Evolutionary conservation across 257 asterid genomes (phyloP), one percentile per base, ranked within the genome.

Genomic region (Nicotiana tomentosiformis): DNA sequence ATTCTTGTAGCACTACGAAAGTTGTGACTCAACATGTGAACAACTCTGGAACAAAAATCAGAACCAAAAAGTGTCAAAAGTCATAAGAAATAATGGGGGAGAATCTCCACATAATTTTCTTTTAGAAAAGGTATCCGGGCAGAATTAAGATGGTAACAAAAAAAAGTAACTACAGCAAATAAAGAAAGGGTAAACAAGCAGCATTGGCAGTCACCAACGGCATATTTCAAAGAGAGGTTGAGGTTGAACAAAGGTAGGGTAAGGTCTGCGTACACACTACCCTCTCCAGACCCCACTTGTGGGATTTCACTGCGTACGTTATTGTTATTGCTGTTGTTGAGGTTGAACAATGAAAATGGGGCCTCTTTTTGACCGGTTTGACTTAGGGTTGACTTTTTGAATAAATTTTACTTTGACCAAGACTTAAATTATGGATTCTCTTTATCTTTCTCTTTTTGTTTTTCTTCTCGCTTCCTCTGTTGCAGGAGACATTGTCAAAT

Each of bases 21-120:
- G 84, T 96, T 89, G 90, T 96, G 97, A 88, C 92, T 93, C 82
- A 94, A 90, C 43, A 97, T 92, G 93, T 92, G 94, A 82, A 96
- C 98, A 87, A 93, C 85, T 84, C 99, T 96, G 78, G 81, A 87
- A 79, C 83, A 89, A 69, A 53, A 69, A 84, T 53, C 58, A 82
- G 79, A 78, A 67, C 29, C 77, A 82, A 10, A 83, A 82, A 33
- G 26, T 70, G 74, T 82, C 83, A 87, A 81, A 83, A 15, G 51
- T 74, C 61, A 77, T 32, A 80, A 26, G 84, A 76, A 61, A 65
- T n/a, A 56, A 77, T 12, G 16, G 77, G 46, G 66, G 80, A 39
- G 78, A 57, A 49, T 35, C 56, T 83, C 56, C 5, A 18, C 56
- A 78, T 51, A 82, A 66, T 65, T 58, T 9, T 0, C 26, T 43